Evolutionary conservation across 2,329 filamentous ascomycete species (phyloP), one percentile per base, ranked within the genome.

Genomic region (Trichoderma sp.): DNA sequence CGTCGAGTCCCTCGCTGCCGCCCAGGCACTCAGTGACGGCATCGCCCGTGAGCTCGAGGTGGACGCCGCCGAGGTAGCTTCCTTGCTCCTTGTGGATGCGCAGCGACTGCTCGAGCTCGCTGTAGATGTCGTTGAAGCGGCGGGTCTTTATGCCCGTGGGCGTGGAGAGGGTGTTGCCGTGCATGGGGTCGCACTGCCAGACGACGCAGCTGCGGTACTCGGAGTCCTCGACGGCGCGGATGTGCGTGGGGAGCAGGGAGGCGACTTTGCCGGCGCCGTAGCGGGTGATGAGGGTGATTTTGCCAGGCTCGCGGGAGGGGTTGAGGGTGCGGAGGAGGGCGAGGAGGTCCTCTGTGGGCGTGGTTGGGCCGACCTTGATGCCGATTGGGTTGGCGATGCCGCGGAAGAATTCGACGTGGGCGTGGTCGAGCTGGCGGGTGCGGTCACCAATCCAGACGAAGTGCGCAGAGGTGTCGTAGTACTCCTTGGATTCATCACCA

Each of bases 141-240:
- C 97, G 91, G 2, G 97, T 99, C 88, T 99, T 99, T 86, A 98
- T 91, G 31, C 95, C 95, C 0, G 90, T 87, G 0, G 91, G 89
- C 0, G 94, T 96, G 24, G 90, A 89, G 60, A 88, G 86, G 50
- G 91, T 93, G 85, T 93, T 93, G 77, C 97, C 97, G 85, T 99
- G 97, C 97, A 99, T 99, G 27, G 97, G 97, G 85, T 99, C 97
- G 85, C 96, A 98, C 86, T 98, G 97, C 96, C 96, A 98, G 80
- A 98, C 94, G 4, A 97, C 95, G 27, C 84, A 85, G 68, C 87
- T 84, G 64, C 84, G 83, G 84, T 91, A 91, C 84, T 92, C 95
- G 75, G 93, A 95, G 80, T 89, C 89, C 83, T 97, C 93, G 31
- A 99, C 96, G 50, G 94, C 95, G 79, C 93, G 91, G 82, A 99